Percentiles rank a stretch among this genome's conserved stretches.
Conservation (phyloP, 108 stramenopile species). For the Nitzschia sp. region DNA sequence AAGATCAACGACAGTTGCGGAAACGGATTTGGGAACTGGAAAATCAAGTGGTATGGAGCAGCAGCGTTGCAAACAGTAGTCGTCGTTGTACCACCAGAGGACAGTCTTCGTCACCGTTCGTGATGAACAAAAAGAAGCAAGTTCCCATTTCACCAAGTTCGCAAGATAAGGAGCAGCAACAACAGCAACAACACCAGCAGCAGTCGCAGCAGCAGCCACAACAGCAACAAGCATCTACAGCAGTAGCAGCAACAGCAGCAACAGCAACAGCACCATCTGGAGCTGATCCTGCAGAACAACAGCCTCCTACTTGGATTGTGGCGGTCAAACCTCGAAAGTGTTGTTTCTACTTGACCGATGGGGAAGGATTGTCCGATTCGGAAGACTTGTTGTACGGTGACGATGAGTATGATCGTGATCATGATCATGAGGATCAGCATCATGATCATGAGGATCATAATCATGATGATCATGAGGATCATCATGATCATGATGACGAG, state of each 20-base stretch:
- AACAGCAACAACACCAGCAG: too few species aligned
- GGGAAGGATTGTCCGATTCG: conserved; percentile 32
- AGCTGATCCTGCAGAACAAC: neutral
- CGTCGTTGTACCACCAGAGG: neutral
- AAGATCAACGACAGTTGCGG: conserved; percentile 34
- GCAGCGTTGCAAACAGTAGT: neutral
- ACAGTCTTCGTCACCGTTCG: too few species aligned
- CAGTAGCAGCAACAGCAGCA: neutral
- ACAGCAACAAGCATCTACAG: neutral
- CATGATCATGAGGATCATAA: neutral
- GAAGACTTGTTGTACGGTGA: conserved; percentile 8
- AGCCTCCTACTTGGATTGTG: neutral
- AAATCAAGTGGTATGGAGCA: conserved; percentile 17
- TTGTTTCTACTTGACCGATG: conserved; percentile 33
- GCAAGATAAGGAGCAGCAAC: neutral
- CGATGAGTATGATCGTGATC: conserved; percentile 2
- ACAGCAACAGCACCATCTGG: neutral
- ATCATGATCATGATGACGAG: neutral
- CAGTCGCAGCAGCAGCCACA: too few species aligned
- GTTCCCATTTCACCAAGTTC: too few species aligned
- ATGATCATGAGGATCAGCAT: conserved; percentile 4
- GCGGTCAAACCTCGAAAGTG: neutral
- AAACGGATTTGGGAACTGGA: conserved; percentile 23
- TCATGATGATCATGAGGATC: neutral
- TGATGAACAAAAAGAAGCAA: neutral